Evolutionary conservation across 2,329 filamentous ascomycete genomes (phyloP).

Genomic region (Pyrenochaeta sp.): DNA sequence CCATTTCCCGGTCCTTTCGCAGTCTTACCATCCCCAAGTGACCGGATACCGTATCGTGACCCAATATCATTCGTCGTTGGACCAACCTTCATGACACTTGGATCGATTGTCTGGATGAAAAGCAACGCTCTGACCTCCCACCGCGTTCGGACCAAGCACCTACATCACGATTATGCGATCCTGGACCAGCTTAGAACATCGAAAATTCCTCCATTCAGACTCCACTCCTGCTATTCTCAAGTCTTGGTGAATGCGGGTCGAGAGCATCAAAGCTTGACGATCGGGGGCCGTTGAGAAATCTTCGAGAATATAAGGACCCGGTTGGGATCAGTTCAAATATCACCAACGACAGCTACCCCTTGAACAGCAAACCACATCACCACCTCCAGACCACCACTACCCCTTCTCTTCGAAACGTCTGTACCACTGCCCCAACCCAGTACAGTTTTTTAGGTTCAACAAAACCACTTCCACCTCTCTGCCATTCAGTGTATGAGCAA

Average conservation of each 20-base stretch:
- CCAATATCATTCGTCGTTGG: slow-evolving; percentile 22
- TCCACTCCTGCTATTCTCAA: slow-evolving; percentile 32
- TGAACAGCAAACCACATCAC: slow-evolving; percentile 5
- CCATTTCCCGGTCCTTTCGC: slow-evolving; percentile 27
- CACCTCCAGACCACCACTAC: not conserved
- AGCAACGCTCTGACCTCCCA: slow-evolving; percentile 29
- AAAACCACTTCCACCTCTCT: slow-evolving; percentile 6
- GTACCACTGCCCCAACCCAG: too few relatives aligned
- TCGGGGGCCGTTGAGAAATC: slow-evolving; percentile 17
- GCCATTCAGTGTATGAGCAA: slow-evolving; percentile 31
- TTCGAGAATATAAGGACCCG: slow-evolving; percentile 35
- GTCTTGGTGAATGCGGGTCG: slow-evolving; percentile 22
- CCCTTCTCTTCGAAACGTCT: too few relatives aligned
- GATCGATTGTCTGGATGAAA: slow-evolving; percentile 14
- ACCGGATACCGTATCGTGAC: slow-evolving; percentile 19
- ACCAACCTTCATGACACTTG: slow-evolving; percentile 8
- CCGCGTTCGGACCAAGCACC: slow-evolving; percentile 25
- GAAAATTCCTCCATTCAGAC: slow-evolving; percentile 26
- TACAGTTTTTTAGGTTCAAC: not conserved
- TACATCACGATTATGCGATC: slow-evolving; percentile 35
- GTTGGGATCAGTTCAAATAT: slow-evolving; percentile 10
- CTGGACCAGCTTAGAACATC: slow-evolving; percentile 34
- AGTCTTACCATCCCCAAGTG: slow-evolving; percentile 23
- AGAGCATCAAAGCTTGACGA: slow-evolving; percentile 11
- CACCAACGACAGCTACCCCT: slow-evolving; percentile 18